These are phyloP conservation scores for Boletus sp. DNA, from an alignment of 768 basidiomycete genomes.

Conservation along the genomic window DNA sequence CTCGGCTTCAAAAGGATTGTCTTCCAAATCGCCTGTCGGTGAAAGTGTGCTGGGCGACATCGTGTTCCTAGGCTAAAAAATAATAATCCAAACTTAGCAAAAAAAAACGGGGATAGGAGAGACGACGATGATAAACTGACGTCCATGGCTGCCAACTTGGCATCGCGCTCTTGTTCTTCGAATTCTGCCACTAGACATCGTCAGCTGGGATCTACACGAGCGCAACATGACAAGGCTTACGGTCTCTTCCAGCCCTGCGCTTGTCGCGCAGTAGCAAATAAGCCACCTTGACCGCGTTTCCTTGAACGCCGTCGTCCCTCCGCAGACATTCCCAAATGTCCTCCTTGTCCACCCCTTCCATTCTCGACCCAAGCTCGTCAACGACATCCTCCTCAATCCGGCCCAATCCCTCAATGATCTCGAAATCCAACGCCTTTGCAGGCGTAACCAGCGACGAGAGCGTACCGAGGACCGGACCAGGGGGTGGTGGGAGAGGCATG, in stretches of 20 bases:
- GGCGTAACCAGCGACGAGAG: conserved; percentile 70
- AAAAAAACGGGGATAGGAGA: not conserved
- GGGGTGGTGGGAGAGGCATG: conserved; percentile 71
- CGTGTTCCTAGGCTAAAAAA: conserved; percentile 60
- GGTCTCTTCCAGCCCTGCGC: conserved; percentile 73
- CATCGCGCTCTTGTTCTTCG: conserved; percentile 85
- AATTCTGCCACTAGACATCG: conserved; percentile 58
- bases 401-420: conserved; percentile 89
- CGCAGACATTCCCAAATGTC: conserved; percentile 87
- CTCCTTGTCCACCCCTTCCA: conserved; percentile 73
- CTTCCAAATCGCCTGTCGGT: conserved; percentile 61
- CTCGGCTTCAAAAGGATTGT: conserved; percentile 79
- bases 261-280: conserved; percentile 93
- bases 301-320: conserved; percentile 77
- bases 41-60: conserved; percentile 67
- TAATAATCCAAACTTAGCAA: not conserved
- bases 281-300: conserved; percentile 94
- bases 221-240: conserved; percentile 46
- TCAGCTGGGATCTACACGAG: conserved; percentile 7
- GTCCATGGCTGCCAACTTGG: conserved; percentile 74
- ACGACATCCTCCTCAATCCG: conserved; percentile 90
- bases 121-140: conserved; percentile 45
- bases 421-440: conserved; percentile 66
- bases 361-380: conserved; percentile 68
- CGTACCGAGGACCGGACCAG: conserved; percentile 72